Base-by-base conservation (phyloP, 768 basidiomycete species). In the Leucocoprinus leucothites region DNA sequence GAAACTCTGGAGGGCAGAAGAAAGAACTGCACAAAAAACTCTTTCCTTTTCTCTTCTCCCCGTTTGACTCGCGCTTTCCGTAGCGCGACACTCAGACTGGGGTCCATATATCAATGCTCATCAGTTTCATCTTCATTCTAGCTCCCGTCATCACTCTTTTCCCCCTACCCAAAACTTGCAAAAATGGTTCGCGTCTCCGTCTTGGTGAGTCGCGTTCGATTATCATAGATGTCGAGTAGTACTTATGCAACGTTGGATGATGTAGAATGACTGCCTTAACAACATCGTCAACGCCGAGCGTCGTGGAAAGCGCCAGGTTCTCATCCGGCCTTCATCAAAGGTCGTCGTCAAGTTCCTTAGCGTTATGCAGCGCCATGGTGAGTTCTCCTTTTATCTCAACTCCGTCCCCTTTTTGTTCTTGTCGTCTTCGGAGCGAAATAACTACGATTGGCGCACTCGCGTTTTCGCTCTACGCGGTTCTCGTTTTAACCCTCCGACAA, bases 231-330 rank as follows among this genome's bases (percentile, higher is more conserved):
- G 6, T 36, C 14, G 11, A 4, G 25, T 28, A 25, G 31, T 1
- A 21, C 58, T 64, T 13, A 63, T 48, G 2, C 36, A 51, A 22
- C 6, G 11, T 11, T 5, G 31, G 31, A 31, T 31, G 31, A 2
- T 2, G 35, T 47, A 79, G 78, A 79, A 79, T 62, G 79, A 79
- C 67, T 77, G 74, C 72, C 66, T 80, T 85, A 98, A 96, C 86
- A 96, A 91, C 85, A 97, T 98, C 63, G 93, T 97, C 86, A 99
- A 99, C 64, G 97, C 97, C 68, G 97, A 98, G 81, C 93, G 94
- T 71, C 91, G 94, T 69, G 97, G 97, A 68, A 99, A 99, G 82
- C 93, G 97, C 67, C 97, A 99, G 78, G 97, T 99, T 59, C 88
- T 99, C 65, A 85, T 99, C 74, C 87, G 96, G 48, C 97, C 97